These are phyloP conservation scores for Neurospora pannonica DNA, from an alignment of 495 filamentous ascomycete species.

Conservation along the genomic window DNA sequence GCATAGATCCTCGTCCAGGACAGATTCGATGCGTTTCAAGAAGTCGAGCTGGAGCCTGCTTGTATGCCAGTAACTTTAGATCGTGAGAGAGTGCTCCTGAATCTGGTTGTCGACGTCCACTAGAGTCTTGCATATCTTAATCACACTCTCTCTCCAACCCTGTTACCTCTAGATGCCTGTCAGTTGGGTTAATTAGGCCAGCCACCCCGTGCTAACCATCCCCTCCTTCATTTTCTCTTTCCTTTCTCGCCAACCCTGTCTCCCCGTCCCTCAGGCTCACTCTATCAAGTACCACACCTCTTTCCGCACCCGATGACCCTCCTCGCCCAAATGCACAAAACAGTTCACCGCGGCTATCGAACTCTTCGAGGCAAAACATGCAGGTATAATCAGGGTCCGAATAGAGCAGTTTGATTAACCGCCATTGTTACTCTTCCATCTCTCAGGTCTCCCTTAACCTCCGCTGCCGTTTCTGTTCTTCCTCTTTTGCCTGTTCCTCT, in stretches of 20 bases:
- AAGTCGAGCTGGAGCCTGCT: constrained; percentile 26
- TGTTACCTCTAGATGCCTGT: too few relatives aligned
- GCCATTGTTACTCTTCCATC: too few relatives aligned
- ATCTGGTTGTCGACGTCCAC: constrained; percentile 15
- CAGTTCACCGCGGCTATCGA: background rate
- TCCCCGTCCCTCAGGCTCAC: too few relatives aligned
- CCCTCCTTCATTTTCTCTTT: too few relatives aligned
- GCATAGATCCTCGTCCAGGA: constrained; percentile 27
- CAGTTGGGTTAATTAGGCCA: too few relatives aligned
- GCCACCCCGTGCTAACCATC: too few relatives aligned
- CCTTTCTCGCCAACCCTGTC: too few relatives aligned
- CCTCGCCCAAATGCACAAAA: background rate
- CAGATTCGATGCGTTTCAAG: constrained; percentile 19
- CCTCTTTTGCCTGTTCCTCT: too few relatives aligned
- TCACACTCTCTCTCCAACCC: background rate
- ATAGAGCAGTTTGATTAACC: too few relatives aligned
- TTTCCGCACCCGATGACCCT: background rate
- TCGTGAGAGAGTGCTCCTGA: constrained; percentile 21
- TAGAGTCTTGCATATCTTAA: background rate
- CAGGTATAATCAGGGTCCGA: background rate
- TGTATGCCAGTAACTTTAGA: constrained; percentile 28
- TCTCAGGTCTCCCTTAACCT: too few relatives aligned
- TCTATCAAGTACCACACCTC: too few relatives aligned
- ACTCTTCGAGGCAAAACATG: background rate
- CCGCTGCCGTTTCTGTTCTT: too few relatives aligned